Conservation (phyloP, 805 yeast genomes). For the Candida pini region DNA sequence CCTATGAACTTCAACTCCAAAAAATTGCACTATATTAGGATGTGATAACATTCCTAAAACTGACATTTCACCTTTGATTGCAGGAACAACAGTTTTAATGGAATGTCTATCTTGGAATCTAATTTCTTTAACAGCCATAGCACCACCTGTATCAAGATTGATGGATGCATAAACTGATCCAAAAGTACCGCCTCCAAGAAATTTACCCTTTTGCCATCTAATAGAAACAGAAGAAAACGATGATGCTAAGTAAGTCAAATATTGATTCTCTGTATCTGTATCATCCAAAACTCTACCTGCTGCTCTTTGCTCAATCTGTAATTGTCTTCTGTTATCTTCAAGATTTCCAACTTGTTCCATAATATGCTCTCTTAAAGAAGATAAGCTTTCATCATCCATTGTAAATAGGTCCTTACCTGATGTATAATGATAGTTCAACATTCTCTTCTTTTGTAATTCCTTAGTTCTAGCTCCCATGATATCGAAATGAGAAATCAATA, state of each 20-base stretch:
- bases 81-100: constrained; percentile 76
- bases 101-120: constrained; percentile 84
- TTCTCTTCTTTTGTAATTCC: constrained; percentile 53
- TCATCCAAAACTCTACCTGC: constrained; percentile 91
- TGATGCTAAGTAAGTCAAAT: constrained; percentile 78
- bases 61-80: constrained; percentile 94
- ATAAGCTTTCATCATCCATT: constrained; percentile 46
- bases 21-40: constrained; percentile 94
- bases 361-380: constrained; percentile 60
- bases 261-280: constrained; percentile 80
- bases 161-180: constrained; percentile 92
- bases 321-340: constrained; percentile 49
- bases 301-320: constrained; percentile 39
- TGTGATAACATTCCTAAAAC: constrained; percentile 92
- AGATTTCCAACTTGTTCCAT: constrained; percentile 58
- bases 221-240: constrained; percentile 85
- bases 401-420: constrained; percentile 47
- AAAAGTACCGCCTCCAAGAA: constrained; percentile 92
- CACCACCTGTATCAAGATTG: constrained; percentile 90
- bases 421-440: constrained; percentile 47
- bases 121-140: constrained; percentile 95
- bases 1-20: constrained; percentile 95
- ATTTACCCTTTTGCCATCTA: constrained; percentile 95
- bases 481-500: constrained; percentile 91
- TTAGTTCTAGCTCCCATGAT: constrained; percentile 96